Evolutionary conservation across 805 yeast genomes (phyloP).

Genomic region (Hanseniaspora thailandica): DNA sequence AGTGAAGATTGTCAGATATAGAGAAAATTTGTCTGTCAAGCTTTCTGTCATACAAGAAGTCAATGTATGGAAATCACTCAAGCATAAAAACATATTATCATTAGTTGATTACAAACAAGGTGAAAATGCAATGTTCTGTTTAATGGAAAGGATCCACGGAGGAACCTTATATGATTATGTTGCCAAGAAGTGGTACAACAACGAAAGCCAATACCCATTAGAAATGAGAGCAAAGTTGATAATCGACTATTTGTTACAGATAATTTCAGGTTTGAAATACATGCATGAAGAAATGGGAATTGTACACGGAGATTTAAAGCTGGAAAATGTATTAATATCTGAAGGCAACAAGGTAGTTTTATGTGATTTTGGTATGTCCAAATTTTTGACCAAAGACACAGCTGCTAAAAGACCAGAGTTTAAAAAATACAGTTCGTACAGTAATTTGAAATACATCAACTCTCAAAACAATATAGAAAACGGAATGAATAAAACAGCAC

Average conservation of each 20-base stretch:
- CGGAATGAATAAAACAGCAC: not conserved
- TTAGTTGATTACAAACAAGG: slow-evolving; percentile 53
- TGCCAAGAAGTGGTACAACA: slow-evolving; percentile 47
- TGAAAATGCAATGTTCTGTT: slow-evolving; percentile 52
- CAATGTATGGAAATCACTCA: slow-evolving; percentile 56
- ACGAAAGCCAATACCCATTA: slow-evolving; percentile 24
- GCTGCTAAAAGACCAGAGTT: not conserved
- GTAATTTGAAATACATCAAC: not conserved
- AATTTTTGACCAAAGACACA: not conserved
- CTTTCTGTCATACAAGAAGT: slow-evolving; percentile 60
- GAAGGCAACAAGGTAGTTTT: slow-evolving; percentile 35
- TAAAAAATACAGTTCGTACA: not conserved
- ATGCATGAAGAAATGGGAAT: slow-evolving; percentile 47
- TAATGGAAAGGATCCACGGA: slow-evolving; percentile 55
- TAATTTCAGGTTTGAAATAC: slow-evolving; percentile 48
- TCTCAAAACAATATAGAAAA: not conserved
- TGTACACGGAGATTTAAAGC: slow-evolving; percentile 73
- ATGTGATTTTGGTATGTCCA: slow-evolving; percentile 81
- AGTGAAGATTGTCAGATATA: slow-evolving; percentile 49
- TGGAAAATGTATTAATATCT: slow-evolving; percentile 66
- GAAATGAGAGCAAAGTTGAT: slow-evolving; percentile 30
- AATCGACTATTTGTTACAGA: slow-evolving; percentile 37
- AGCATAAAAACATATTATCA: slow-evolving; percentile 56
- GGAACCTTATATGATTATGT: slow-evolving; percentile 77
- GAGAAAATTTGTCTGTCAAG: slow-evolving; percentile 39